A percentile compares a stretch with the other conserved stretches of the same genome.
Conservation (phyloP, 2,329 filamentous ascomycete genomes). For the Ascochyta fabae region DNA sequence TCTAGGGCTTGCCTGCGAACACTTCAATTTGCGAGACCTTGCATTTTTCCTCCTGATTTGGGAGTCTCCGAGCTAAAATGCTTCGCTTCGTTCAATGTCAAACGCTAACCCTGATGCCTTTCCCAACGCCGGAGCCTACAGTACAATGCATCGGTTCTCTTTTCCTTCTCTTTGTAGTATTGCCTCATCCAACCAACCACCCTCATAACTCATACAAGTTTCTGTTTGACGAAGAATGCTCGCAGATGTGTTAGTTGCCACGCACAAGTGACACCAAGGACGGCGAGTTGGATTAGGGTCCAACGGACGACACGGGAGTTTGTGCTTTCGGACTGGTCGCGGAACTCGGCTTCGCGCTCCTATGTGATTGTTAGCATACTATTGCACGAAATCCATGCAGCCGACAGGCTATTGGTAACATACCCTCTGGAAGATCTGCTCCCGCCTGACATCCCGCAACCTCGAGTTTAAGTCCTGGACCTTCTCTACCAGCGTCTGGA, state of each 20-base stretch:
- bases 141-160: slow-evolving; percentile 18
- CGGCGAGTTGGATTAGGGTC: slow-evolving; percentile 86
- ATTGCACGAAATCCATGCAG: background rate
- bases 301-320: slow-evolving; percentile 92
- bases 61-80: background rate
- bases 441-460: slow-evolving; percentile 84
- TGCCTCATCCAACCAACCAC: background rate
- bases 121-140: slow-evolving; percentile 27
- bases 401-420: slow-evolving; percentile 12
- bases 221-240: slow-evolving; percentile 99
- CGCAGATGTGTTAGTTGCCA: slow-evolving; percentile 97
- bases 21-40: background rate
- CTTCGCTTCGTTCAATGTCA: slow-evolving; percentile 12
- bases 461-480: slow-evolving; percentile 88
- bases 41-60: background rate
- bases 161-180: slow-evolving; percentile 17
- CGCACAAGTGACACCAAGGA: slow-evolving; percentile 86
- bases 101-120: slow-evolving; percentile 19
- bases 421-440: slow-evolving; percentile 96
- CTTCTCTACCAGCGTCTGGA: slow-evolving; percentile 85
- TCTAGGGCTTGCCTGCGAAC: too few species aligned
- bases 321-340: slow-evolving; percentile 94
- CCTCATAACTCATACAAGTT: slow-evolving; percentile 74
- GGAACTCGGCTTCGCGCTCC: slow-evolving; percentile 97
- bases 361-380: slow-evolving; percentile 49